Evolutionary conservation across 2,329 filamentous ascomycete genomes (phyloP), one percentile per base, ranked within the genome.

Genomic region (Aspergillus nomiae): DNA sequence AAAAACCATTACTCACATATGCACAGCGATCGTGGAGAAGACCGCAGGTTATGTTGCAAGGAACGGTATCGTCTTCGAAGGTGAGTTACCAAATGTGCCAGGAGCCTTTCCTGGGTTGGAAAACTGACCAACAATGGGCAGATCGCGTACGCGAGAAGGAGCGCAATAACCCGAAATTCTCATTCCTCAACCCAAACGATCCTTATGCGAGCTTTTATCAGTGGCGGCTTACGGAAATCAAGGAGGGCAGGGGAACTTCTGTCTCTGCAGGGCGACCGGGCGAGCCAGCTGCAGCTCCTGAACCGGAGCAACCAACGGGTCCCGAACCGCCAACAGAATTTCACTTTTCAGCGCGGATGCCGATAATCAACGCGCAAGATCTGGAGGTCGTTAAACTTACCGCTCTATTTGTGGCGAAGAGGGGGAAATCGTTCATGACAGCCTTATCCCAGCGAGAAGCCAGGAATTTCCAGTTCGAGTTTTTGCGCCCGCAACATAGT

Each of bases 361-460:
- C 95, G 62, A 94, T 94, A 70, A 97, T 99, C 81, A 97, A 90
- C 79, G 92, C 96, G 67, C 92, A 96, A 78, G 95, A 99, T 84
- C 82, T 98, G 65, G 88, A 89, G 59, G 84, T 89, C 28, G 81
- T 89, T 63, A 86, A 85, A 66, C 80, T 97, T 73, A 97, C 94
- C 41, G 95, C 95, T 24, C 83, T 96, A 30, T 97, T 95, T 78
- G 92, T 94, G 56, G 95, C 95, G 58, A 94, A 94, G 79, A 94
- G 96, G 73, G 95, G 95, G 16, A 89, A 94, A 65, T 89, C 90
- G 65, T 99, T 95, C 80, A 92, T 97, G 87, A 97, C 93, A 26
- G 87, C 90, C 60, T 82, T 99, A 66, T 92, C 91, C 28, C 94
- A 97, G 80, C 88, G 92, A 68, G 94, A 99, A 81, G 86, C 91